Conservation (phyloP, 352 stramenopile species). For the Phytophthora boehmeriae region DNA sequence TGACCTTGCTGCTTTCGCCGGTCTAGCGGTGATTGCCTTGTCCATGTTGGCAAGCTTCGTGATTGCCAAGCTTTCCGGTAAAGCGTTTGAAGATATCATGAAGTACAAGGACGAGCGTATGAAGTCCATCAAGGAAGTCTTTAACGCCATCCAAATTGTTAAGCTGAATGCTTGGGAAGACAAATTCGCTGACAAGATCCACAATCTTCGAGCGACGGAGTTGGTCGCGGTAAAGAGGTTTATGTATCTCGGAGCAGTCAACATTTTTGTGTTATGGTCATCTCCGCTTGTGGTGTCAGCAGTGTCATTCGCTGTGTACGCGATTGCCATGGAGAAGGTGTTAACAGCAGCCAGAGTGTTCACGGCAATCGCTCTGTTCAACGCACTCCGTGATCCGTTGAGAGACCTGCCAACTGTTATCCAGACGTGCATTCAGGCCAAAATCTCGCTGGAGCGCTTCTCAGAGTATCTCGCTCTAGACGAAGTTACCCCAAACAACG, state of each 20-base stretch:
- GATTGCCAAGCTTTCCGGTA: conserved; percentile 54
- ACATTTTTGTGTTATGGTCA: conserved; percentile 66
- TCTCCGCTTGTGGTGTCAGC: conserved; percentile 52
- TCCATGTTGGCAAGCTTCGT: conserved; percentile 50
- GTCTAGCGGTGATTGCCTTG: conserved; percentile 34
- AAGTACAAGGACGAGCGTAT: conserved; percentile 87
- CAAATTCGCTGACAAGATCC: conserved; percentile 85
- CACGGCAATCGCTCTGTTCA: conserved; percentile 58
- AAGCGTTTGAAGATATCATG: conserved; percentile 83
- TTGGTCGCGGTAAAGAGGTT: conserved; percentile 70
- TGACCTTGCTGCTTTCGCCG: conserved; percentile 41
- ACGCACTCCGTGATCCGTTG: conserved; percentile 46
- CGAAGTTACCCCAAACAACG: conserved; percentile 32
- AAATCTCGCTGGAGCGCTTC: conserved; percentile 42
- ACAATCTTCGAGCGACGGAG: conserved; percentile 70
- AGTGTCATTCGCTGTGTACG: conserved; percentile 55
- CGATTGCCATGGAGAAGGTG: conserved; percentile 37
- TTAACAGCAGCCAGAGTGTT: conserved; percentile 63
- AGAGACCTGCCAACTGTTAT: conserved; percentile 41
- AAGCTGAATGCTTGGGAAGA: conserved; percentile 95
- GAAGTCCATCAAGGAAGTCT: conserved; percentile 91
- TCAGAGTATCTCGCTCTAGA: conserved; percentile 35
- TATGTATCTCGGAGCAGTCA: conserved; percentile 49
- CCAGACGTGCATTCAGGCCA: conserved; percentile 46
- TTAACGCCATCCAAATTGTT: conserved; percentile 94